phyloP scores from a whole-genome alignment of 805 yeast genomes.

The Kodamaea laetipori region DNA sequence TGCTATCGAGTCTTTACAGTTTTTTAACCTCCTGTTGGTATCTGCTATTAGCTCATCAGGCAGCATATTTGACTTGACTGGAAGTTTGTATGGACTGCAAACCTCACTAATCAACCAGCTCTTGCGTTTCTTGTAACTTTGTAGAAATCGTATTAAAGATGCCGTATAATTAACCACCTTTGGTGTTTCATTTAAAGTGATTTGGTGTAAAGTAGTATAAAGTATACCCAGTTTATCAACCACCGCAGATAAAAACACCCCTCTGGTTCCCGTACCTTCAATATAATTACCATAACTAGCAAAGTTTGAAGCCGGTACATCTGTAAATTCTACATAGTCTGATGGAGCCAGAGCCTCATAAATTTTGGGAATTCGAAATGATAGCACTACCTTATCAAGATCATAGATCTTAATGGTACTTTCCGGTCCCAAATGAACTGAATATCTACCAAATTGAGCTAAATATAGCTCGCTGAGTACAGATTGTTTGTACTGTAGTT shows the following conservation, averaged over 20 bases:
- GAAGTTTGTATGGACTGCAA: constrained; percentile 1
- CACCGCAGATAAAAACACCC: background rate
- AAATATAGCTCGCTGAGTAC: constrained; percentile 6
- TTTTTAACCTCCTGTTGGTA: constrained; percentile 3
- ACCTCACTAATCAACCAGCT: constrained; percentile 1
- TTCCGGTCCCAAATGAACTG: constrained; percentile 5
- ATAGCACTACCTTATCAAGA: background rate
- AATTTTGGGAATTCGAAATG: constrained; percentile 5
- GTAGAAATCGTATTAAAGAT: constrained; percentile 4
- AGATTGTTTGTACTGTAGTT: background rate
- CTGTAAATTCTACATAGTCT: constrained; percentile 5
- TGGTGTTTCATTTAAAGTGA: background rate
- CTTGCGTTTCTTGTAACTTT: constrained; percentile 6
- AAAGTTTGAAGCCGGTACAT: constrained; percentile 2
- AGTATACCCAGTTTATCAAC: constrained; percentile 5
- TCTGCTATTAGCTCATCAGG: constrained; percentile 4
- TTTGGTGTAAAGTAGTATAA: constrained; percentile 1
- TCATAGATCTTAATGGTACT: constrained; percentile 7
- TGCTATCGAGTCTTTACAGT: background rate
- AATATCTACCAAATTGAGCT: constrained; percentile 4
- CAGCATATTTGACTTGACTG: constrained; percentile 3
- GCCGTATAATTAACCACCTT: constrained; percentile 7
- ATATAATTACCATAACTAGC: background rate
- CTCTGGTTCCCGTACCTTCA: constrained; percentile 5
- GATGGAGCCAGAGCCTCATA: constrained; percentile 3